Base-by-base conservation (phyloP, 148 eudicot species). In the Euryodendron excelsum region DNA sequence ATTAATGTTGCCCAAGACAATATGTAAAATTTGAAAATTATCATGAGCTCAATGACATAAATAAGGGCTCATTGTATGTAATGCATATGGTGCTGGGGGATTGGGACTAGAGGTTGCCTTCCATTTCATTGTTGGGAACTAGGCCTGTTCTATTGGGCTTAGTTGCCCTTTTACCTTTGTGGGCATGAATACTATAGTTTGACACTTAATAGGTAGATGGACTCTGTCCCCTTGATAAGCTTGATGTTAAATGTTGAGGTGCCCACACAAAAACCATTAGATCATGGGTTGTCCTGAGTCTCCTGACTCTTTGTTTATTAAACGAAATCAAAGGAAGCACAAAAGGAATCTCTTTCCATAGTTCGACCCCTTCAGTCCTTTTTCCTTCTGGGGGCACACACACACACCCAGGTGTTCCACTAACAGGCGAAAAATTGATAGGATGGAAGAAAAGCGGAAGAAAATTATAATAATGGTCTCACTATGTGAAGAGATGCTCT, bases 71-170 rank as follows among this genome's bases (percentile, higher is more conserved):
- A 3, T 74, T 41, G 3, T 23, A 23, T 4, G 5, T 34, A 59
- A 58, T 14, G 65, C 34, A 3, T 39, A 17, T 59, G 44, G 34
- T 59, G 66, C 53, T 73, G 30, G 33, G 77, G 23, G 77, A 23
- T 73, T 56, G 31, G 34, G 73, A 55, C 23, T 60, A 7, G 64
- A 21, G 61, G 62, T 75, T 75, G 66, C 34, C 77, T 74, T 59
- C 65, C 18, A 60, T 61, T 12, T 41, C 33, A 12, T 17, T 53
- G 55, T 61, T 61, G 53, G 50, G 55, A 55, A 73, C 61, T 34
- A 11, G 45, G 23, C 9, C 23, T 5, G 52, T 36, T n/a, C 52
- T 70, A 6, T 28, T 70, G 25, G 20, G 13, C 11, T 23, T 18
- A 48, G 74, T 45, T 69, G 73, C 0, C n/a, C 37, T 18, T 6